Evolutionary conservation across 2,329 filamentous ascomycete genomes (phyloP), one percentile per base, ranked within the genome.

Genomic region (Thermoascus crustaceus): DNA sequence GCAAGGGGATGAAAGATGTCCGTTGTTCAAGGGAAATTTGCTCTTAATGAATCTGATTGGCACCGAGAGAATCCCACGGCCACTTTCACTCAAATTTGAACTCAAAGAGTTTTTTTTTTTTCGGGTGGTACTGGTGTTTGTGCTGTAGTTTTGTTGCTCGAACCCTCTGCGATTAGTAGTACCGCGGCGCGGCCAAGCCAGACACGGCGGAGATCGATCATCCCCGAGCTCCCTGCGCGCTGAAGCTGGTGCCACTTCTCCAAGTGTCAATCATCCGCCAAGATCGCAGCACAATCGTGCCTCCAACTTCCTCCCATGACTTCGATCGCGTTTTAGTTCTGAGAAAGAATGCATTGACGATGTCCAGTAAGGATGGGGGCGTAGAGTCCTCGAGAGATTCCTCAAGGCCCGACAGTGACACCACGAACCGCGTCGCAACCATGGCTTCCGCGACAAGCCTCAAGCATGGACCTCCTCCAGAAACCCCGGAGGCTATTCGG

Each of bases 401-500:
- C 31, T 31, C 8, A 29, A 17, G 7, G 21, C 20, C 43, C 40
- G 34, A 36, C 18, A 26, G 34, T 21, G 23, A 32, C 21, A 24
- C 35, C 16, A 29, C 36, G 14, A 31, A 44, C 29, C 19, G 30
- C 45, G 35, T 41, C 32, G 30, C 29, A 32, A 50, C 31, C 4
- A 72, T 47, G 45, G 43, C 42, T 31, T 34, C 48, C 30, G 42
- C 47, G 35, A 19, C 47, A 41, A 46, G 38, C 36, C 46, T 48
- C 19, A 48, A 47, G 35, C 50, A 71, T 45, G 57, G 66, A 32
- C 82, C 85, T n/a, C 85, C 88, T 23, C 80, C 85, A 19, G 88
- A 96, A 66, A 81, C 77, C 44, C 64, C 74, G 13, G 72, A 80
- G 46, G 78, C 82, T 44, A 68, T 81, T 34, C 76, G 75, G 54